Evolutionary conservation across 208 protist species (phyloP).

Genomic region (Angomonas ambiguus): DNA sequence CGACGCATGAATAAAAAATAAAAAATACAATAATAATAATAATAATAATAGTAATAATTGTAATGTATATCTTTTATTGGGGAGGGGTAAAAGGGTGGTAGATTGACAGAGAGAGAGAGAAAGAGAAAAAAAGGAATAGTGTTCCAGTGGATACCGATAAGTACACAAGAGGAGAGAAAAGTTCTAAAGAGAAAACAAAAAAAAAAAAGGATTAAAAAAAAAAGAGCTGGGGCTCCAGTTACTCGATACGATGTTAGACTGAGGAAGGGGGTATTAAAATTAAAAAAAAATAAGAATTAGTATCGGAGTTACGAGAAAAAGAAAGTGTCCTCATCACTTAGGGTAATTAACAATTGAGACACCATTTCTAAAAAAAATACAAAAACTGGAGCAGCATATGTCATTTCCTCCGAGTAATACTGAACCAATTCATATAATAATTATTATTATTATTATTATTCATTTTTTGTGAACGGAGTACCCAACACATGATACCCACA

Average conservation of each 20-base stretch:
- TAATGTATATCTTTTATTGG: neutral
- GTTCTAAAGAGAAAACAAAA: conserved; percentile 6
- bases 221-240: neutral
- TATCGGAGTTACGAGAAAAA: neutral
- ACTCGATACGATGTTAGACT: neutral
- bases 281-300: too few relatives aligned
- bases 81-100: neutral
- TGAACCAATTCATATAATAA: neutral
- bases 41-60: conserved; percentile 4
- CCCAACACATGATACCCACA: too few relatives aligned
- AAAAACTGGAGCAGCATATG: too few relatives aligned
- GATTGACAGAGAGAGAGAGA: neutral
- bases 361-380: too few relatives aligned
- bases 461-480: too few relatives aligned
- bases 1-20: conserved; percentile 35
- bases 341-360: too few relatives aligned
- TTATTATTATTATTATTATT: conserved; percentile 1
- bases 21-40: conserved; percentile 12
- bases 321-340: too few relatives aligned
- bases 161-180: conserved; percentile 9
- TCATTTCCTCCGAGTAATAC: too few relatives aligned
- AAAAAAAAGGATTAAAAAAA: conserved; percentile 12
- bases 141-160: neutral
- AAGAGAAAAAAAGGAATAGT: conserved; percentile 1
- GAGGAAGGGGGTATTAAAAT: neutral